Percentiles rank a stretch among this genome's conserved stretches.
phyloP scores from a whole-genome alignment of 345 rosid genomes.

The Geranium rotundifolium region DNA sequence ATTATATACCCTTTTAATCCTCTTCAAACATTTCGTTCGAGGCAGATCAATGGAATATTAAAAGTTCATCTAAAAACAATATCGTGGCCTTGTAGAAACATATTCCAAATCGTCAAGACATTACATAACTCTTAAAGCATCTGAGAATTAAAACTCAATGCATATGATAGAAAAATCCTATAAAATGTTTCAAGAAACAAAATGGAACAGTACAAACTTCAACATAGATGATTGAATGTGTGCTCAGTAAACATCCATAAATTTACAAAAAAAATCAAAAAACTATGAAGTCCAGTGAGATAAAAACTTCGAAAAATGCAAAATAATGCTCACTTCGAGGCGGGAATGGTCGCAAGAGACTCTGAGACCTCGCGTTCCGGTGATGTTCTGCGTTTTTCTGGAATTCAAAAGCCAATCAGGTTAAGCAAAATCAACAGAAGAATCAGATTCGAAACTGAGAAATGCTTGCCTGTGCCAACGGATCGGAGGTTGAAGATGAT shows the following conservation, averaged over 20 bases:
- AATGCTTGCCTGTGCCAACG: neutral
- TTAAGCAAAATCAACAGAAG: neutral
- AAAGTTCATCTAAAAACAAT: too few relatives aligned
- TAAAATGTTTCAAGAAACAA: too few relatives aligned
- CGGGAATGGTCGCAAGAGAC: conserved; percentile 48
- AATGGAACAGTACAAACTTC: too few relatives aligned
- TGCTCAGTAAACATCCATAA: too few relatives aligned
- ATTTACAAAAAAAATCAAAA: too few relatives aligned
- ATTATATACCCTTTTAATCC: too few relatives aligned
- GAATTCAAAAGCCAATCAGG: neutral
- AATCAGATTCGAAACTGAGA: neutral
- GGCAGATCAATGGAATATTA: too few relatives aligned
- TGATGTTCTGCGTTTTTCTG: neutral
- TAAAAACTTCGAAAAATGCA: neutral
- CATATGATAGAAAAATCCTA: neutral
- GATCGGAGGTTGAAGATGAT: neutral
- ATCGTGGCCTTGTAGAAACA: neutral
- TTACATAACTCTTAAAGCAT: neutral
- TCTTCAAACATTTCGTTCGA: too few relatives aligned
- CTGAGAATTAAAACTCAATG: neutral
- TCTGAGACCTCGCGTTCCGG: conserved; percentile 8
- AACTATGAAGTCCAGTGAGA: neutral
- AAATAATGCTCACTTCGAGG: conserved; percentile 41
- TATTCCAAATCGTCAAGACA: neutral
- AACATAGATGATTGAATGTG: too few relatives aligned